Conservation (phyloP, 257 asterid species). For the Solanum ossicruentum region DNA sequence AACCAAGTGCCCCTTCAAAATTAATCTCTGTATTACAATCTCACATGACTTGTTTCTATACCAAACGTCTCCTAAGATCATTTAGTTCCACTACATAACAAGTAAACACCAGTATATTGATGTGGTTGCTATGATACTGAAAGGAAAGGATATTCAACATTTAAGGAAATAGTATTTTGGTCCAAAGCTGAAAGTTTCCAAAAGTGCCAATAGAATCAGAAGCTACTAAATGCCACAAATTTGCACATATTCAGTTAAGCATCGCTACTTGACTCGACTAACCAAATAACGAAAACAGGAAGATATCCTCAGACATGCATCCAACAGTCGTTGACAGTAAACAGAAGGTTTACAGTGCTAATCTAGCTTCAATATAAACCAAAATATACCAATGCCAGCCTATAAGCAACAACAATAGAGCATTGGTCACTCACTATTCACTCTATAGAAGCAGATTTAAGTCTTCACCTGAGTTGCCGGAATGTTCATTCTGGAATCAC, state of each 20-base stretch:
- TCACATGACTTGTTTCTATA: not conserved
- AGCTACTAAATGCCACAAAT: not conserved
- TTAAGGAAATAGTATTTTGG: not conserved
- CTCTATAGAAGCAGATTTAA: not conserved
- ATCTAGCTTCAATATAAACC: not conserved
- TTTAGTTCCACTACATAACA: not conserved
- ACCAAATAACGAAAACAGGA: not conserved
- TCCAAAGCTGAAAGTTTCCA: not conserved
- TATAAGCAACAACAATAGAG: not conserved
- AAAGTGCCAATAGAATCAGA: not conserved
- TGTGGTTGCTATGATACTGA: not conserved
- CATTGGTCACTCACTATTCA: not conserved
- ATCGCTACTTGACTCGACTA: not conserved
- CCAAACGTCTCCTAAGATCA: not conserved
- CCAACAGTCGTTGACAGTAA: not conserved
- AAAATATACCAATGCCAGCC: not conserved
- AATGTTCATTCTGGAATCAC: slow-evolving; percentile 82
- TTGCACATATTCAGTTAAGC: not conserved
- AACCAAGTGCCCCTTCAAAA: not conserved
- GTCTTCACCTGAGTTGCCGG: slow-evolving; percentile 83
- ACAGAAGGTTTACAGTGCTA: not conserved
- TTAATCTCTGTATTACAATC: not conserved
- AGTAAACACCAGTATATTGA: not conserved
- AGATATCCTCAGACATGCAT: not conserved
- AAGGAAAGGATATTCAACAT: not conserved